These are phyloP conservation scores for Metarhizium anisopliae DNA, from an alignment of 2,329 filamentous ascomycete species.

Conservation along the genomic window DNA sequence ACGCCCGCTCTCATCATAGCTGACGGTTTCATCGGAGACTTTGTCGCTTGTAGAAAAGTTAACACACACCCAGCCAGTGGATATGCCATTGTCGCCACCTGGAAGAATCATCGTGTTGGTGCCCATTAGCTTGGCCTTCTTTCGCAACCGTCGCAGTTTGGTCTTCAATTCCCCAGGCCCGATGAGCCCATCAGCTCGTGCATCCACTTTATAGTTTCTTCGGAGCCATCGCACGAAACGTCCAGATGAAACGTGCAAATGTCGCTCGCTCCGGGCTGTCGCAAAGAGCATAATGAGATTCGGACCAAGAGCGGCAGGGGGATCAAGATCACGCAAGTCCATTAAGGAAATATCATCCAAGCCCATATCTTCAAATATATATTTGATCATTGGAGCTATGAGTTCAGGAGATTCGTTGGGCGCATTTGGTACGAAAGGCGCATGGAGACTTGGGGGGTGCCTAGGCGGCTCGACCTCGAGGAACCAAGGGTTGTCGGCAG, in stretches of 20 bases:
- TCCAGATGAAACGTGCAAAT: conserved; percentile 84
- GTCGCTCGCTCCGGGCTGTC: conserved; percentile 84
- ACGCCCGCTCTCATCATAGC: conserved; percentile 39
- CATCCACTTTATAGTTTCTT: conserved; percentile 59
- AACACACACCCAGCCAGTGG: conserved; percentile 93
- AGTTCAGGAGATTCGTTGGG: conserved; percentile 64
- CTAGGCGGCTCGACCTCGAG: conserved; percentile 60
- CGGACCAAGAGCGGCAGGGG: conserved; percentile 76
- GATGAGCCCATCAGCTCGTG: conserved; percentile 78
- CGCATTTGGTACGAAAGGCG: conserved; percentile 39
- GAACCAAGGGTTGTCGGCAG: conserved; percentile 64
- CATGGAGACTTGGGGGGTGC: conserved; percentile 39
- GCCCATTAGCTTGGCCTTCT: conserved; percentile 72
- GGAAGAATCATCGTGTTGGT: conserved; percentile 57
- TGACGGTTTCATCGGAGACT: conserved; percentile 33
- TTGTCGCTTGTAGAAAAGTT: conserved; percentile 67
- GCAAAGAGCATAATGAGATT: conserved; percentile 90
- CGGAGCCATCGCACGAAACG: conserved; percentile 82
- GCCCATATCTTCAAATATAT: conserved; percentile 75
- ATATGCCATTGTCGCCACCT: conserved; percentile 72
- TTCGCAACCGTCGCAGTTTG: conserved; percentile 70
- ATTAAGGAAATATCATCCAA: conserved; percentile 73
- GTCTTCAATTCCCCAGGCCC: conserved; percentile 87
- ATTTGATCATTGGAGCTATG: conserved; percentile 63
- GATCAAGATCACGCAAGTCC: conserved; percentile 77